Evolutionary conservation across 306 rosid species (phyloP).

Genomic region (Rubus idaeus): DNA sequence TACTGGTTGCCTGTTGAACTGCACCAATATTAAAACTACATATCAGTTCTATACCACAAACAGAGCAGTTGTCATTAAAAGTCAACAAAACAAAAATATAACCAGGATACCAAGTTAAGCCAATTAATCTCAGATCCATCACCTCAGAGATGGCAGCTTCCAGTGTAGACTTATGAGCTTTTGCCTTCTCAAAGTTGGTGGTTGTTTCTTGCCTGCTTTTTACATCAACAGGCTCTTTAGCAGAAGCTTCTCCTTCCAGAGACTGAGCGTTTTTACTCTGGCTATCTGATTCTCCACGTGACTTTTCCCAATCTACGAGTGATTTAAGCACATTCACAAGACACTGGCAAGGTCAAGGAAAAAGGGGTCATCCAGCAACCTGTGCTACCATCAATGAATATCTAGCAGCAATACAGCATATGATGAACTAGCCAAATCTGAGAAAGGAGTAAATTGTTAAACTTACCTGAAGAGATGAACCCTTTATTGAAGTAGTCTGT

Average conservation of each 20-base stretch:
- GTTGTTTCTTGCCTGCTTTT: conserved; percentile 67
- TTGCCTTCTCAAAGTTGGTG: conserved; percentile 88
- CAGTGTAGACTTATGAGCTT: conserved; percentile 93
- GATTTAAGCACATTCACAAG: conserved; percentile 96
- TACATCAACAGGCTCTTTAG: conserved; percentile 62
- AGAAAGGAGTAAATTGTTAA: conserved; percentile 19
- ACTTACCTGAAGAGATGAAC: conserved; percentile 96
- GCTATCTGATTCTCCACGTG: conserved; percentile 56
- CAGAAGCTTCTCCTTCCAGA: conserved; percentile 55
- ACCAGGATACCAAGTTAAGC: conserved; percentile 26
- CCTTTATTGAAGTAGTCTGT: conserved; percentile 76
- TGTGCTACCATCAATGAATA: conserved; percentile 4
- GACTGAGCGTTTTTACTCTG: conserved; percentile 40
- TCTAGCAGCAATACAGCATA: conserved; percentile 9
- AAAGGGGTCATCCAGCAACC: conserved; percentile 30
- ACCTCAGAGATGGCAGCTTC: conserved; percentile 95
- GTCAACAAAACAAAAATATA: conserved; percentile 1
- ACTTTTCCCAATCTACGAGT: conserved; percentile 93
- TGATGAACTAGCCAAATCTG: conserved; percentile 28
- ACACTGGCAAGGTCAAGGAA: conserved; percentile 59
- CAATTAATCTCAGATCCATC: conserved; percentile 8
- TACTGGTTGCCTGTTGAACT: conserved; percentile 90
- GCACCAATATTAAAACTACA: conserved; percentile 43
- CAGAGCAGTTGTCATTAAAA: conserved; percentile 19
- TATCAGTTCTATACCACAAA: conserved; percentile 43